Evolutionary conservation across 176 grass and related monocot species (phyloP).

Genomic region (Metroxylon sagu): DNA sequence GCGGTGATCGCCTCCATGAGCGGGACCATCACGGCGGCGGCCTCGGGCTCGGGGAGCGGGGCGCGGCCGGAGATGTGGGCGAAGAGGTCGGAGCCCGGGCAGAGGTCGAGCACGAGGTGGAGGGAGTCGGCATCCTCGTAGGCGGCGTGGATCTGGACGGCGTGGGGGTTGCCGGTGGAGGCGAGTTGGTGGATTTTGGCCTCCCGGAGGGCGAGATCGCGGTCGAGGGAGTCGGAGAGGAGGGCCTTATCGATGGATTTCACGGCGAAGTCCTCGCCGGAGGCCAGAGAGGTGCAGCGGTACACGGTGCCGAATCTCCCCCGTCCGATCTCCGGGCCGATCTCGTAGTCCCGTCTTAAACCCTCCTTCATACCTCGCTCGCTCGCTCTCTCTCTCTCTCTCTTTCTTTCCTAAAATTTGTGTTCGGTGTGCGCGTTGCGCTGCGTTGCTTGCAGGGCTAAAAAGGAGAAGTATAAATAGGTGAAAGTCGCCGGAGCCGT

Average conservation of each 20-base stretch:
- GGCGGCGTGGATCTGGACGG: conserved; percentile 40
- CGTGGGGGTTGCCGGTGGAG: conserved; percentile 27
- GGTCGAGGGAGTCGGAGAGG: conserved; percentile 64
- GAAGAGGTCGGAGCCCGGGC: conserved; percentile 42
- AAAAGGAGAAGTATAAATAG: too few relatives aligned
- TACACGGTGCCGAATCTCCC: conserved; percentile 74
- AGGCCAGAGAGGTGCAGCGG: conserved; percentile 50
- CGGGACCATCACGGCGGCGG: conserved; percentile 24
- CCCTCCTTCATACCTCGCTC: conserved; percentile 35
- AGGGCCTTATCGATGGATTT: conserved; percentile 68
- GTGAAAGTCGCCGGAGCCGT: too few relatives aligned
- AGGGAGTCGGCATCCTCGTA: conserved; percentile 54
- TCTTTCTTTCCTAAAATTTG: too few relatives aligned
- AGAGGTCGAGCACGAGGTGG: conserved; percentile 67
- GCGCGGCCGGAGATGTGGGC: conserved; percentile 30
- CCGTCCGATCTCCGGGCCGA: conserved; percentile 64
- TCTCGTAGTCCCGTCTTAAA: conserved; percentile 60
- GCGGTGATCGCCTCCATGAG: conserved; percentile 32
- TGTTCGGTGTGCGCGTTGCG: too few relatives aligned
- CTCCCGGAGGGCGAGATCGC: conserved; percentile 56
- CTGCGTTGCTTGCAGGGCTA: too few relatives aligned
- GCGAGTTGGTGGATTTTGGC: conserved; percentile 53
- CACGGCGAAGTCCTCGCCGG: conserved; percentile 62
- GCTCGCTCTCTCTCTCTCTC: too few relatives aligned
- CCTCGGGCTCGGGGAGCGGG: conserved; percentile 52